Evolutionary conservation across 2,329 filamentous ascomycete species (phyloP).

Genomic region (Chaetomium sp.): DNA sequence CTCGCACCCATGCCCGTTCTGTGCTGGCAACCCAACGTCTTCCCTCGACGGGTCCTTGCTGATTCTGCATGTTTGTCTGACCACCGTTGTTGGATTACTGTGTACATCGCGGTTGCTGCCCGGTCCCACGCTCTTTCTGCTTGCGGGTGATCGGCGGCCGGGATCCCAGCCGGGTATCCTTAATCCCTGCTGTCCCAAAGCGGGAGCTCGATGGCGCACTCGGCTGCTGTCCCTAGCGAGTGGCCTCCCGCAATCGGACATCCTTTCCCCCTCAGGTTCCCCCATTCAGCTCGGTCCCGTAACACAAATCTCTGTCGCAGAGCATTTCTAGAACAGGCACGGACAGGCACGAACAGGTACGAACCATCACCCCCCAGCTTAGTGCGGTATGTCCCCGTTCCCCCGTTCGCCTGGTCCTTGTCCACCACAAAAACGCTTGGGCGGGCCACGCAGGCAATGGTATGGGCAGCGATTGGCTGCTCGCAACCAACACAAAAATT

Average conservation of each 20-base stretch:
- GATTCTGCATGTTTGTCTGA: neutral
- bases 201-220: constrained; percentile 17
- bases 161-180: constrained; percentile 7
- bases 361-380: constrained; percentile 7
- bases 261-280: constrained; percentile 17
- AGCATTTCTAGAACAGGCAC: constrained; percentile 21
- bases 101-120: neutral
- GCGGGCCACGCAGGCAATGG: neutral
- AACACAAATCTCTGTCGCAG: constrained; percentile 12
- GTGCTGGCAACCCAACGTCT: neutral
- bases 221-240: constrained; percentile 1
- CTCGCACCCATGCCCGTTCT: neutral
- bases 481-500: neutral
- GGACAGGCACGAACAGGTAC: constrained; percentile 8
- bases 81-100: neutral
- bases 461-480: neutral
- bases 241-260: constrained; percentile 18
- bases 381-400: no score
- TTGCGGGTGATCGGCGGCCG: constrained; percentile 24
- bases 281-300: constrained; percentile 21
- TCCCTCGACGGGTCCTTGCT: neutral
- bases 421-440: constrained; percentile 15
- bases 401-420: constrained; percentile 12
- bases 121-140: neutral
- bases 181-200: constrained; percentile 20